Conservation (phyloP, 2,329 filamentous ascomycete species). For the Alternaria arbusti region DNA sequence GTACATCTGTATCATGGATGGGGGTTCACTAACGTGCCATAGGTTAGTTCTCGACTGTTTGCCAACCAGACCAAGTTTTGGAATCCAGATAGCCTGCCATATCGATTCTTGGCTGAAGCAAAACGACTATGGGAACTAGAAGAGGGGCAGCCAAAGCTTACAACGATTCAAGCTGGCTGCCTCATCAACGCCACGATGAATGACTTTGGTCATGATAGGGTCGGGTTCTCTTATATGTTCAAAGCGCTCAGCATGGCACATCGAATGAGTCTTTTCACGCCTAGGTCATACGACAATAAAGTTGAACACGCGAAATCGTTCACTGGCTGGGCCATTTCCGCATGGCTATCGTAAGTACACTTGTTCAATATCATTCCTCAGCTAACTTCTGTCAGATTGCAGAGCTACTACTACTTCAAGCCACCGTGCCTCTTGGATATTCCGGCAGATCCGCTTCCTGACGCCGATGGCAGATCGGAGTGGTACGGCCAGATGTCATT, state of each 20-base stretch:
- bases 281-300: not conserved
- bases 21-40: slow-evolving; percentile 1
- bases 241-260: slow-evolving; percentile 21
- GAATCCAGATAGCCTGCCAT: slow-evolving; percentile 21
- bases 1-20: not conserved
- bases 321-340: slow-evolving; percentile 16
- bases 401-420: slow-evolving; percentile 16
- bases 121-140: slow-evolving; percentile 29
- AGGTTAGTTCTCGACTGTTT: slow-evolving; percentile 11
- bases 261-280: slow-evolving; percentile 16
- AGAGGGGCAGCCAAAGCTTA: slow-evolving; percentile 5
- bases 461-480: slow-evolving; percentile 5
- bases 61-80: slow-evolving; percentile 15
- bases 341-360: slow-evolving; percentile 7
- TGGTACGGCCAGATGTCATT: slow-evolving; percentile 26
- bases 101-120: slow-evolving; percentile 28
- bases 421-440: slow-evolving; percentile 9
- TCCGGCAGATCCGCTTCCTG: slow-evolving; percentile 13
- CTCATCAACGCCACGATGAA: slow-evolving; percentile 16
- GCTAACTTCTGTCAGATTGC: not conserved
- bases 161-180: slow-evolving; percentile 21
- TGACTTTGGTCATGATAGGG: slow-evolving; percentile 10
- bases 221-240: slow-evolving; percentile 11
- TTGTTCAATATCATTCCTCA: not conserved
- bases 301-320: slow-evolving; percentile 10